These are phyloP conservation scores for Escovopsis sp. DNA, from an alignment of 2,329 filamentous ascomycete genomes.

Conservation along the genomic window DNA sequence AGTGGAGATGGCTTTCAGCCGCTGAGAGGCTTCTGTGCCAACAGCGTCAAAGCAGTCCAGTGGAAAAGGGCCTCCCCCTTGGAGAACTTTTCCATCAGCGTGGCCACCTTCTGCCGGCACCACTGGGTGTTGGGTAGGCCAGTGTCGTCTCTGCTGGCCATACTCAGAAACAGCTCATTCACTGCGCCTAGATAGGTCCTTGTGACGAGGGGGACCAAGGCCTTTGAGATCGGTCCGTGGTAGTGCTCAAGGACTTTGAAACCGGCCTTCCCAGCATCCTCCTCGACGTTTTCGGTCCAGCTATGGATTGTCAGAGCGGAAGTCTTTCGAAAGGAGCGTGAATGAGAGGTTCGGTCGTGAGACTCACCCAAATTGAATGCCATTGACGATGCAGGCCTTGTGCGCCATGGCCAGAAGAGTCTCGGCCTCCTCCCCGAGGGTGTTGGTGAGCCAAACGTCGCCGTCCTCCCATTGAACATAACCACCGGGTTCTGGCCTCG, in stretches of 20 bases:
- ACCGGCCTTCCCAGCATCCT: background rate
- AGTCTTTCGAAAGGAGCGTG: background rate
- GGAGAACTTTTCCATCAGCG: background rate
- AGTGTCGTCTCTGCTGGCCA: background rate
- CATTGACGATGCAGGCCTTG: background rate
- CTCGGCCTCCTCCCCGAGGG: background rate
- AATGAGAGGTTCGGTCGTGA: background rate
- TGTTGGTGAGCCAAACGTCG: background rate
- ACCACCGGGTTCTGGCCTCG: background rate
- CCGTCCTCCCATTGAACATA: background rate
- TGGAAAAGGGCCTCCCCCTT: background rate
- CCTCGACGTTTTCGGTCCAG: background rate
- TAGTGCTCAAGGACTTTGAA: background rate
- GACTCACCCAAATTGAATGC: background rate
- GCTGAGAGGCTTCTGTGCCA: background rate
- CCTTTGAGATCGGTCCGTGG: background rate
- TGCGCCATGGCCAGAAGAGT: background rate
- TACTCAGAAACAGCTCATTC: background rate
- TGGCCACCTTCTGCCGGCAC: background rate
- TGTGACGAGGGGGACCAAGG: background rate
- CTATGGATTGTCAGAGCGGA: background rate
- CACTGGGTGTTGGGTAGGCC: background rate
- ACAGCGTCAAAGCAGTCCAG: background rate
- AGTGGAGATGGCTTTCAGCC: background rate
- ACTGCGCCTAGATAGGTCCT: background rate